Base-by-base conservation (phyloP, 306 rosid genomes). In the Glycine tomentella region DNA sequence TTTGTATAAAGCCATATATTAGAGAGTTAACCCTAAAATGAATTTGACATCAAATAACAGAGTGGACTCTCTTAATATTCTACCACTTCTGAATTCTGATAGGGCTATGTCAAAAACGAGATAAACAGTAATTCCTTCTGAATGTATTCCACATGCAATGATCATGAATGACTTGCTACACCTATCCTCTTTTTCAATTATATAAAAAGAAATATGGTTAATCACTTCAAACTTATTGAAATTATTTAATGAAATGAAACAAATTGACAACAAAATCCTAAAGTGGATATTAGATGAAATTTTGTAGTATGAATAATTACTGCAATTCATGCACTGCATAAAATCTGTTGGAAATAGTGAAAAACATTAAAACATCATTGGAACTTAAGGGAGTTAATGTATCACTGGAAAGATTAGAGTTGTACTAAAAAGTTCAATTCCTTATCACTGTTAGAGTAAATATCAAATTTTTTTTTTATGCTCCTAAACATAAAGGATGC, bases 11-110 rank as follows among this genome's bases (percentile, higher is more conserved):
- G 63, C 15, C 40, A 44, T 50, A 11, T 61, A 83, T 67, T 42
- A 63, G 62, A 74, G 67, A 45, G 64, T 69, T 63, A 63, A 72
- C 69, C 72, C 82, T 63, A 80, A 45, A 50, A 64, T 80, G 74
- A 42, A 12, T 76, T 78, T 49, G 50, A 59, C 73, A 82, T 38
- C 66, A 53, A 58, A 79, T 79, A 75, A 25, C 42, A 74, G 55
- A 61, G 36, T 34, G 61, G 52, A 36, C 33, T 16, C 68, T 33
- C 61, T 12, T 33, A 38, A 79, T 63, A 68, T 76, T 79, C 55
- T 66, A 50, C 38, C 70, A 73, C 62, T 72, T 49, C 12, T 42
- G 16, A 78, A 78, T 58, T 81, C 57, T 45, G 75, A 73, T 56
- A 25, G 42, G 17, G 14, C n/a, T 50, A 58, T 5, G 4, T 40